Base-by-base conservation (phyloP, 2,329 filamentous ascomycete genomes). In the Cladosporium sphaerospermum region DNA sequence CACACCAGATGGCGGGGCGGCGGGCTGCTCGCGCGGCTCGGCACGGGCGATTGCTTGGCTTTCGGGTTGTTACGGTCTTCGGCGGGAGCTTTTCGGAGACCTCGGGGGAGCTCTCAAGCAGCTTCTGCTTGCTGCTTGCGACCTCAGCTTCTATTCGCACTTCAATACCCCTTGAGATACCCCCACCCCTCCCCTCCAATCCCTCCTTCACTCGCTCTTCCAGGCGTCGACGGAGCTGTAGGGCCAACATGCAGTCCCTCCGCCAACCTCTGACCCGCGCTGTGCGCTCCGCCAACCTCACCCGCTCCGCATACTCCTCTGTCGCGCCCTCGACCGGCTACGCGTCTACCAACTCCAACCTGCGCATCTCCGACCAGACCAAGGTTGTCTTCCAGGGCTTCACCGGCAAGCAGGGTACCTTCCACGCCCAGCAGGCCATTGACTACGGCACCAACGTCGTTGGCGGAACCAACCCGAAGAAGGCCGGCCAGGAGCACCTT, bases 361-460 rank as follows among this genome's bases (percentile, higher is more conserved):
- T 97, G 68, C 87, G 89, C 75, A 91, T 97, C 79, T 96, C 90
- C 75, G 71, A 78, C 71, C 85, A 96, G 63, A 99, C 93, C 66
- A 95, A 93, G 78, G 89, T 99, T 63, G 78, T 97, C 67, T 97
- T 83, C 79, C 93, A 99, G 78, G 93, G 93, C 63, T 97, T 97
- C 75, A 97, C 92, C 54, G 92, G 92, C 72, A 65, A 62, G 57
- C 66, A 68, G 55, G 56, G 62, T 64, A 97, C 92, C 66, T 99
- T 99, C 81, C 93, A 99, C 75, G 93, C 93, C 62, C 82, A 89
- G 73, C 91, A 96, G 78, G 93, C 93, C 63, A 96, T 99, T 75
- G 93, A 95, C 74, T 99, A 99, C 76, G 93, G 92, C 72, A 99
- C 93, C 66, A 92, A 96, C 72, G 89, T 99, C 62, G 90, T 99